Base-by-base conservation (phyloP, 176 grass and related monocot species). In the Phoenix roebelenii region DNA sequence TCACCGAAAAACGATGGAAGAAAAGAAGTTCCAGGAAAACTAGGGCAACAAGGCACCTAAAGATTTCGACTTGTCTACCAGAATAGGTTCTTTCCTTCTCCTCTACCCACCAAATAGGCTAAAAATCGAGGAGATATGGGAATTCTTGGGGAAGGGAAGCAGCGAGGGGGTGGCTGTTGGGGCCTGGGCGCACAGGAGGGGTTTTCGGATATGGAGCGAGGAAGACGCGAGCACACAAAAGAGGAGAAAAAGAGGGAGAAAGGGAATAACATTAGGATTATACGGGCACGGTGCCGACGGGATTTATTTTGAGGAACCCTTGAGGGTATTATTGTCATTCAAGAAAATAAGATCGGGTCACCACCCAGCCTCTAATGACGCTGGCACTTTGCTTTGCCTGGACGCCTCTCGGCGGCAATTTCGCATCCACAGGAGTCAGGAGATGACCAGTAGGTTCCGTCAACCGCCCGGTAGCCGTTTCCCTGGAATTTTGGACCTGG, bases 261-360 rank as follows among this genome's bases (percentile, higher is more conserved):
- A 71, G 28, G 15, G 63, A 70, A 68, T 57, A 60, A 62, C 14
- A 68, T 4, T 58, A 10, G 61, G 58, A 77, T 68, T 62, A 49
- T 77, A 57, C 18, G 61, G 35, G 0, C 35, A 44, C 35, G 28
- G 25, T 28, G 5, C 25, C 28, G 4, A 30, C 5, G 28, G 28
- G 28, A 30, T 6, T 6, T 30, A 5, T 30, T 30, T 44, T 44
- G 0, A 44, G 35, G 9, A 44, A 44, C 7, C 3, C 35, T 14
- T 12, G 35, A 44, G 35, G 35, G 35, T 44, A 44, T 44, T 12
- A 44, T 44, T 44, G 35, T 44, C 35, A 12, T 44, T 44, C 10
- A 44, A 44, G 1, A 14, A 44, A 10, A 44, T 14, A 12, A 12
- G 35, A 12, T 44, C 35, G 35, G 35, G 35, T 44, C 35, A 44